A percentile compares a stretch with the other conserved stretches of the same genome.
phyloP scores from a whole-genome alignment of 1,284 basidiomycete species.

The Apiotrichum akiyoshidainum region DNA sequence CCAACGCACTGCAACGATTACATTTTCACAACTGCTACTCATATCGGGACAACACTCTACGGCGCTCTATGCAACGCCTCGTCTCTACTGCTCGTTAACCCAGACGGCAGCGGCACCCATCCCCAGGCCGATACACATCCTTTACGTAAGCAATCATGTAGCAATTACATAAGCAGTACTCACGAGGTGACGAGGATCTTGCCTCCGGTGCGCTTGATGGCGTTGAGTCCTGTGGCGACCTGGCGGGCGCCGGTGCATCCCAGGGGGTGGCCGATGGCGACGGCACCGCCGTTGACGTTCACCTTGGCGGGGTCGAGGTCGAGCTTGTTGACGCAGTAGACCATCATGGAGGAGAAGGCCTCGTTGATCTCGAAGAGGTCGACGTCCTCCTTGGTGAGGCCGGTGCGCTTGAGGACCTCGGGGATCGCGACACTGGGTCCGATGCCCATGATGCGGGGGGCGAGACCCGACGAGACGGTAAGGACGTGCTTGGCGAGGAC shows the following conservation, averaged over 20 bases:
- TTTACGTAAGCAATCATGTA: neutral
- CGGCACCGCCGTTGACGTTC: constrained; percentile 86
- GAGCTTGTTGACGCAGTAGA: constrained; percentile 70
- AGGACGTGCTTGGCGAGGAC: constrained; percentile 89
- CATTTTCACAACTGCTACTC: too few species aligned
- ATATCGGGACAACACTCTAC: too few species aligned
- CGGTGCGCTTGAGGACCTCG: constrained; percentile 61
- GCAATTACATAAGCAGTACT: neutral
- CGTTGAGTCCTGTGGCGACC: constrained; percentile 80
- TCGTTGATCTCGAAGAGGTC: constrained; percentile 87
- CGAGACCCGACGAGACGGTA: constrained; percentile 72
- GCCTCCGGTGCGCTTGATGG: constrained; percentile 69
- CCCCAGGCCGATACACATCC: constrained; percentile 90
- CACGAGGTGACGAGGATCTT: constrained; percentile 69
- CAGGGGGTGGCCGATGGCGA: constrained; percentile 68
- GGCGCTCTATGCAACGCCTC: too few species aligned
- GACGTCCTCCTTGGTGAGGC: constrained; percentile 66
- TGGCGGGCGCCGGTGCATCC: constrained; percentile 84
- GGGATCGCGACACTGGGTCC: constrained; percentile 85
- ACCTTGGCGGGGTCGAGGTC: constrained; percentile 71
- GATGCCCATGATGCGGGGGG: constrained; percentile 84
- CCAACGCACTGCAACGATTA: too few species aligned
- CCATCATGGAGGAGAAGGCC: constrained; percentile 77
- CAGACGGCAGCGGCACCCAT: constrained; percentile 63
- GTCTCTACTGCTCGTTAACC: constrained; percentile 44